Base-by-base conservation (phyloP, 768 basidiomycete species). In the Saitozyma sp. region DNA sequence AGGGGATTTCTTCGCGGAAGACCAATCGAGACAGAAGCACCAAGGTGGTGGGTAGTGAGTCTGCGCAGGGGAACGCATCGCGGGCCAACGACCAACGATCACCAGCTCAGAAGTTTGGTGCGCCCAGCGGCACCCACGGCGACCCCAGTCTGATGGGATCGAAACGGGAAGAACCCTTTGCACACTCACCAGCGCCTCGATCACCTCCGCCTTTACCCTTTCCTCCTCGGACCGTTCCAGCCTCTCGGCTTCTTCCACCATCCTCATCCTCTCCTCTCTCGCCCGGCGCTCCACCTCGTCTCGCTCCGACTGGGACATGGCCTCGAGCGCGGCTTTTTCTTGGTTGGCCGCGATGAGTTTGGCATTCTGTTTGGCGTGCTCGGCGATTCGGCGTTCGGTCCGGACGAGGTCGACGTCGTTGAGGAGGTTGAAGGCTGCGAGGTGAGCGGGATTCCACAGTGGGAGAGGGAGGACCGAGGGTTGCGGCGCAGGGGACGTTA, bases 361-460 rank as follows among this genome's bases (percentile, higher is more conserved):
- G 1, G 89, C 88, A 72, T 97, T 97, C 70, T 90, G 88, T 29
- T 83, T 84, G 48, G 88, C 87, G 78, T 90, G 91, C 49, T 84
- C 83, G 2, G 85, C 84, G 65, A 99, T 89, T 17, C 90, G 87
- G 8, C 85, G 86, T 81, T 98, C 93, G 0, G 93, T 97, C 69
- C 86, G 83, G 6, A 84, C 78, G 19, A 92, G 76, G 62, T 96
- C 88, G 50, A 94, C 85, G 38, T 91, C 89, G 66, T 96, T 88
- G 59, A 97, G 92, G 41, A 98, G 87, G 78, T 98, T 97, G 83
- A 95, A 97, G 6, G 91, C 94, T 94, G 70, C 48, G 38, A 38
- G 6, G 20, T 49, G 43, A 49, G 51, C 37, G 40, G 57, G 20
- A 8, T 14, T 1, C 54, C 57, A 13, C 17, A 8, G 19, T 64